phyloP scores from a whole-genome alignment of 106 monocot species.

The Agapanthus africanus region DNA sequence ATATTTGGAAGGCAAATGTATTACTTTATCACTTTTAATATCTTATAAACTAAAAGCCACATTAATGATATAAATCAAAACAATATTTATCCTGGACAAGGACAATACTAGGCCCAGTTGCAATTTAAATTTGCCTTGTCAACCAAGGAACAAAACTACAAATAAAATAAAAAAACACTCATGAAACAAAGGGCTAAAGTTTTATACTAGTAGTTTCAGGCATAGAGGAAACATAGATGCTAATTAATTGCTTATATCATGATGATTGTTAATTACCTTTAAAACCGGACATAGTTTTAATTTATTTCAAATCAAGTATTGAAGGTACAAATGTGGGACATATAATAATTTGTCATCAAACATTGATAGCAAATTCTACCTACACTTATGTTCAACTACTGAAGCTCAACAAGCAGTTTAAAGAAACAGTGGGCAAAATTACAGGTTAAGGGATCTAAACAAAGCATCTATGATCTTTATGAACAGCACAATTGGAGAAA shows the following conservation, averaged over 20 bases:
- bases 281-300: neutral
- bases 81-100: neutral
- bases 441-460: too few species aligned
- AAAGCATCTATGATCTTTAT: too few species aligned
- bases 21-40: neutral
- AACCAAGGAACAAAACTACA: neutral
- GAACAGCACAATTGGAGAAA: too few species aligned
- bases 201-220: neutral
- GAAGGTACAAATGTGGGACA: too few species aligned
- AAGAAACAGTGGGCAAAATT: too few species aligned
- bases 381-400: too few species aligned
- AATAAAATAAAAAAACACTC: neutral
- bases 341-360: too few species aligned
- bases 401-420: too few species aligned
- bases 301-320: too few species aligned
- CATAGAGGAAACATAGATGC: neutral
- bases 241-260: neutral
- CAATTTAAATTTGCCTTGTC: constrained; percentile 8
- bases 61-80: too few species aligned
- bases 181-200: neutral
- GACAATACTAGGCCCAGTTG: neutral
- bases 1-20: neutral
- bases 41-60: too few species aligned
- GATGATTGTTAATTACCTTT: neutral
- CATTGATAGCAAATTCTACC: too few species aligned